Evolutionary conservation across 768 basidiomycete genomes (phyloP), one percentile per base, ranked within the genome.

Genomic region (Kwoniella botswanensis): DNA sequence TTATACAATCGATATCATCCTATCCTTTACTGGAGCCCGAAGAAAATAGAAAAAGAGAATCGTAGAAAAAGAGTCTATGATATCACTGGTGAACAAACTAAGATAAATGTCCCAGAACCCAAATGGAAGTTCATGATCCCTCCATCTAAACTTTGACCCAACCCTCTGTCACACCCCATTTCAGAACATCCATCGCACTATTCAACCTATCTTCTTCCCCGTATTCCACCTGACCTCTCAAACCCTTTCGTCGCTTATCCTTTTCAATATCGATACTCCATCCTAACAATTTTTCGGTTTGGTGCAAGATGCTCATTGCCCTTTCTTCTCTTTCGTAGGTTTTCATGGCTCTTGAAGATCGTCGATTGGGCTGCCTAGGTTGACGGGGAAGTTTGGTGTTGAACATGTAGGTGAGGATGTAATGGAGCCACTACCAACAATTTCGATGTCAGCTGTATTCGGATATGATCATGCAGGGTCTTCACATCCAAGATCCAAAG

Each of bases 391-490:
- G 72, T 60, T 57, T 70, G 24, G 46, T 22, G 3, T 24, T 22
- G 1, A 58, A 18, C 26, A 95, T 86, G 83, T 94, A 93, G 63
- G 84, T 82, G n/a, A 85, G 82, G 64, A 97, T 86, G 83, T 95
- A 94, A 77, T 94, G 92, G 21, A 96, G 84, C 94, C 94, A 97
- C 94, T 95, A 76, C n/a, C 69, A 18, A 17, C 6, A 35, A 6
- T 9, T 9, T 35, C 5, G 5, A 35, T 35, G 35, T 35, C 35
- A 35, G 35, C 35, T 35, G 35, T 4, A 35, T 35, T 9, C 35
- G 3, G 1, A 4, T 35, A 35, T 35, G 35, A 58, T 53, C 24
- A 17, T 46, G 17, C 44, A 26, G 4, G 4, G 26, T 4, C 26
- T 4, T 2, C 2, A 26, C 26, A 3, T 54, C 43, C 5, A 64